Conservation (phyloP, 83 land plant species). For the Isoetes engelmannii region DNA sequence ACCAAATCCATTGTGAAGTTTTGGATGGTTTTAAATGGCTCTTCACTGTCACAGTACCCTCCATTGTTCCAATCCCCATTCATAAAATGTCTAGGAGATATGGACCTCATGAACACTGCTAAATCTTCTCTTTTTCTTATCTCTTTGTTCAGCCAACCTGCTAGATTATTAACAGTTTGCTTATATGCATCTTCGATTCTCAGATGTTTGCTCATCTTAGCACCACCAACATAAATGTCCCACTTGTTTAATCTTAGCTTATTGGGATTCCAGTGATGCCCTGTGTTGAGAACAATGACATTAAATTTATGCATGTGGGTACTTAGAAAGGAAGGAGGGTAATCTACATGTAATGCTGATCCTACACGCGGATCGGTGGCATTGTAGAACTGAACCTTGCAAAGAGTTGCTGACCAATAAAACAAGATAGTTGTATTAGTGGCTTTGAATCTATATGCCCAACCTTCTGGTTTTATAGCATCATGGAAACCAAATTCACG, state of each 20-base stretch:
- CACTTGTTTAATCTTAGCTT: conserved; percentile 62
- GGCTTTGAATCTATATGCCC: conserved; percentile 54
- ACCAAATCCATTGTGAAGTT: conserved; percentile 33
- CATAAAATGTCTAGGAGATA: conserved; percentile 70
- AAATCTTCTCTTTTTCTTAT: conserved; percentile 29
- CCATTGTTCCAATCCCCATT: conserved; percentile 89
- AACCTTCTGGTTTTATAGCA: conserved; percentile 64
- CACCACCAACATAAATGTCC: conserved; percentile 59
- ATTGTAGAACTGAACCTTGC: conserved; percentile 54
- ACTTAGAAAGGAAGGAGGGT: conserved; percentile 62
- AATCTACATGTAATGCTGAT: conserved; percentile 81
- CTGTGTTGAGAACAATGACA: conserved; percentile 80
- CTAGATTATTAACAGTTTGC: conserved; percentile 44
- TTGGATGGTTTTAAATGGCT: conserved; percentile 21
- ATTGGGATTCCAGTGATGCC: conserved; percentile 97
- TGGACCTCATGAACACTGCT: conserved; percentile 46
- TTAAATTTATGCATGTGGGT: conserved; percentile 48
- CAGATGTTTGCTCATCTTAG: conserved; percentile 4
- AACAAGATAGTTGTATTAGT: conserved; percentile 92
- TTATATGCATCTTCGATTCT: conserved; percentile 42
- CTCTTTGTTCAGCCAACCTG: conserved; percentile 45
- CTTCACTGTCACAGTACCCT: conserved; percentile 56
- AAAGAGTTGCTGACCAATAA: conserved; percentile 82
- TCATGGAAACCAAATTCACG: conserved; percentile 52
- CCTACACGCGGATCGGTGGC: conserved; percentile 26